Evolutionary conservation across 2,329 filamentous ascomycete species (phyloP), one percentile per base, ranked within the genome.

Genomic region (Aureobasidium namibiae): DNA sequence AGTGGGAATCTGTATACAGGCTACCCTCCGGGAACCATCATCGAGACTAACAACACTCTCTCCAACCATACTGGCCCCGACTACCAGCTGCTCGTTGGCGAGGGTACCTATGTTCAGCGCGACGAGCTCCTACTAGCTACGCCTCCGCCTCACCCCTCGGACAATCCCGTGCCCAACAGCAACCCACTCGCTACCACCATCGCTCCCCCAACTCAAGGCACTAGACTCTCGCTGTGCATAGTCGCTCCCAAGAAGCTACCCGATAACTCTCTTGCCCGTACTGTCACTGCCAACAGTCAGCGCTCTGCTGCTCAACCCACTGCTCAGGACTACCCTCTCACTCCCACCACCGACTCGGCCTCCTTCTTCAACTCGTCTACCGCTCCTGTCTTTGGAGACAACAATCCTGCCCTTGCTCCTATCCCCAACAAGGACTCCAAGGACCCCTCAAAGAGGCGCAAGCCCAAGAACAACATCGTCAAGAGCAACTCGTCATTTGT

Each of bases 401-500:
- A 89, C 56, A 97, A 96, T 70, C 81, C 86, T 7, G 81, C 89
- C 26, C 78, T 97, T 31, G 77, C 80, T 11, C 70, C 83, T 3
- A 80, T 81, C 54, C 78, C 80, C 31, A 90, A 90, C 68, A 89
- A 92, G 67, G 67, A 70, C 62, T 81, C 83, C 41, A 85, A 83
- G 64, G 78, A 80, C 63, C 76, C 77, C 10, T 70, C 78, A 24
- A 96, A 96, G 78, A 82, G 85, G 70, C 84, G 87, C 69, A 99
- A 99, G 73, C 94, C 94, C 2, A 99, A 97, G 80, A 97, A 92
- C 74, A 97, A 95, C 72, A 94, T 99, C 72, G 86, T 92, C 56
- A 99, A 99, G 79, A 97, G 91, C 76, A 97, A 96, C 73, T 99
- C 94, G 10, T 96, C 92, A 0, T 99, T 96, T 70, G 94, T 99